Conservation (phyloP, 2,329 filamentous ascomycete species). For the Furcasterigmium sp. region DNA sequence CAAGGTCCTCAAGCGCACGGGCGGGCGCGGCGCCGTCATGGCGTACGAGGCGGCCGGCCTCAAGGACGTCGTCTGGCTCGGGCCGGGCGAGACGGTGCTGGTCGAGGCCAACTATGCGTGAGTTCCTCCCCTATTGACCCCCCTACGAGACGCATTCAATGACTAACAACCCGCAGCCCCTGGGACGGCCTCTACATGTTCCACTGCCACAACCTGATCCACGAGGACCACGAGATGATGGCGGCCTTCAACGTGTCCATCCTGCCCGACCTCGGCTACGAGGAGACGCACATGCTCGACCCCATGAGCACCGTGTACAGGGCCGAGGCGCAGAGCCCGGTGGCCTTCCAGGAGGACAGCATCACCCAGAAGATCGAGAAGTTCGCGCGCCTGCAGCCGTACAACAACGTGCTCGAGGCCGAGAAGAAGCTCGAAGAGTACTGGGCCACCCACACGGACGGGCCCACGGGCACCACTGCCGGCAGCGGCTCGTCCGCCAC, state of each 20-base stretch:
- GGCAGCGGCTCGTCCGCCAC: too few species aligned
- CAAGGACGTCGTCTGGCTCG: conserved; percentile 55
- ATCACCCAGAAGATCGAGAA: conserved; percentile 1
- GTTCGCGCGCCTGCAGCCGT: conserved; percentile 3
- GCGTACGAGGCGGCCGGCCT: conserved; percentile 49
- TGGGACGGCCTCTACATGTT: conserved; percentile 49
- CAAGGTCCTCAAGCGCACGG: conserved; percentile 42
- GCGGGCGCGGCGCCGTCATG: conserved; percentile 30
- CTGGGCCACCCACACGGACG: background rate
- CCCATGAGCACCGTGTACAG: conserved; percentile 4
- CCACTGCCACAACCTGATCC: conserved; percentile 41
- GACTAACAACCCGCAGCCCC: conserved; percentile 20
- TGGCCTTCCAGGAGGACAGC: conserved; percentile 1
- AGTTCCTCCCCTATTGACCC: background rate
- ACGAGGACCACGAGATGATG: conserved; percentile 43
- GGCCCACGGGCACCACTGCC: too few species aligned
- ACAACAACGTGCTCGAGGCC: conserved; percentile 3
- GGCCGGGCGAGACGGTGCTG: conserved; percentile 40
- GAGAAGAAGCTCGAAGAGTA: conserved; percentile 3
- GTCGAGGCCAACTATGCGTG: conserved; percentile 43
- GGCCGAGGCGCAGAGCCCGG: conserved; percentile 4
- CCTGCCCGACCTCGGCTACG: conserved; percentile 30
- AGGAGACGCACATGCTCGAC: conserved; percentile 6
- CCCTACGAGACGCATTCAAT: conserved; percentile 3
- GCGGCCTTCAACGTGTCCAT: conserved; percentile 37